phyloP scores from a whole-genome alignment of 2,329 filamentous ascomycete species.

The Stagonosporopsis chrysanthemi region DNA sequence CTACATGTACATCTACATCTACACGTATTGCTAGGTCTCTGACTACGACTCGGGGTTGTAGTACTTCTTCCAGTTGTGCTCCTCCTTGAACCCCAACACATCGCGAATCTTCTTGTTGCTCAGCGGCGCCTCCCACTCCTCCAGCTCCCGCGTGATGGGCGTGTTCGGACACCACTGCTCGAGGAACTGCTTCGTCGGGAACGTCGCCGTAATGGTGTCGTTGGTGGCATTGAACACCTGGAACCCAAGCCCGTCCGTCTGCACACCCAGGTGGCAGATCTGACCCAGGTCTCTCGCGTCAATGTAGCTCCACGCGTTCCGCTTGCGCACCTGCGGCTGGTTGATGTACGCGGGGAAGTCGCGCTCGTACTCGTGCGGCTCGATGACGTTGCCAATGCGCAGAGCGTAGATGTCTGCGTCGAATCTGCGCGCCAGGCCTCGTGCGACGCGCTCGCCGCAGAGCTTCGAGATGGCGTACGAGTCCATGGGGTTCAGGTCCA shows the following conservation, averaged over 20 bases:
- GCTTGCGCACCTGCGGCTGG: constrained; percentile 60
- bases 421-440: constrained; percentile 65
- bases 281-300: constrained; percentile 68
- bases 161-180: constrained; percentile 58
- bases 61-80: constrained; percentile 65
- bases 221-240: constrained; percentile 72
- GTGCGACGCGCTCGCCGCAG: constrained; percentile 64
- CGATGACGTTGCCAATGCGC: constrained; percentile 68
- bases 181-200: constrained; percentile 62
- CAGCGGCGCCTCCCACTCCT: constrained; percentile 65
- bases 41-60: not conserved
- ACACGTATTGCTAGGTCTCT: too few species aligned
- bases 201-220: constrained; percentile 64
- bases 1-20: too few species aligned
- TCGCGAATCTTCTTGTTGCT: constrained; percentile 67
- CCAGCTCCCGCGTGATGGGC: constrained; percentile 64
- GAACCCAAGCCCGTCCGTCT: constrained; percentile 65
- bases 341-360: constrained; percentile 62
- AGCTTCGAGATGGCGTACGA: constrained; percentile 68
- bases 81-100: constrained; percentile 66
- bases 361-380: constrained; percentile 65
- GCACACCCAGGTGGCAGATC: constrained; percentile 64
- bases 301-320: constrained; percentile 70
- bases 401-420: constrained; percentile 66
- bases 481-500: constrained; percentile 68